These are phyloP conservation scores for Beauveria varroae DNA, from an alignment of 2,329 filamentous ascomycete species.

Conservation along the genomic window DNA sequence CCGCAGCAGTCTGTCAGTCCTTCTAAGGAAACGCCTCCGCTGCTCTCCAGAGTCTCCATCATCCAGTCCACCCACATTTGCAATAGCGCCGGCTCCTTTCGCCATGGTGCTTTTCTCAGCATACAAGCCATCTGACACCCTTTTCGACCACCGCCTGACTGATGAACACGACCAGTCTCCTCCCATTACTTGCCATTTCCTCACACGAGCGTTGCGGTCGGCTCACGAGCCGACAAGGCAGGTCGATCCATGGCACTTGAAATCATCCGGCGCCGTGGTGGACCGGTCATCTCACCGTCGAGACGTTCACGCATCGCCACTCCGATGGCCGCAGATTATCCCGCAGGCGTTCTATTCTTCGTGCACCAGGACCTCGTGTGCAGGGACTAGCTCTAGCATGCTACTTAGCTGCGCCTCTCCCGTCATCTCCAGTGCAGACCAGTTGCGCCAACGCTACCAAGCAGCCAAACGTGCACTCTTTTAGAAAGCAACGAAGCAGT, in stretches of 20 bases:
- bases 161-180: not conserved
- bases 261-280: not conserved
- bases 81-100: constrained; percentile 5
- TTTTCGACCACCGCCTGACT: constrained; percentile 3
- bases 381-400: not conserved
- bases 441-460: not conserved
- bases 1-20: not conserved
- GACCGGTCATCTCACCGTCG: constrained; percentile 2
- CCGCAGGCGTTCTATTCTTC: not conserved
- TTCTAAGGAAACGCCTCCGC: not conserved
- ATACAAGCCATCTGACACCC: constrained; percentile 7
- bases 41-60: not conserved
- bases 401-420: not conserved
- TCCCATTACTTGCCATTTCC: not conserved
- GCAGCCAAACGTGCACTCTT: not conserved
- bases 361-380: not conserved
- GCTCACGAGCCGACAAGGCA: constrained; percentile 9
- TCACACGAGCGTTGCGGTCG: constrained; percentile 7
- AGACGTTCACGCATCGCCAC: not conserved
- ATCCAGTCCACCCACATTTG: not conserved
- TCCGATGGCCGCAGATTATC: not conserved
- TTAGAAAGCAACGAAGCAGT: not conserved
- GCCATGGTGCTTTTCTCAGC: not conserved
- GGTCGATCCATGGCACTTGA: constrained; percentile 3
- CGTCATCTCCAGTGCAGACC: not conserved